Evolutionary conservation across 805 yeast genomes (phyloP), one percentile per base, ranked within the genome.

Genomic region (Candida takata): DNA sequence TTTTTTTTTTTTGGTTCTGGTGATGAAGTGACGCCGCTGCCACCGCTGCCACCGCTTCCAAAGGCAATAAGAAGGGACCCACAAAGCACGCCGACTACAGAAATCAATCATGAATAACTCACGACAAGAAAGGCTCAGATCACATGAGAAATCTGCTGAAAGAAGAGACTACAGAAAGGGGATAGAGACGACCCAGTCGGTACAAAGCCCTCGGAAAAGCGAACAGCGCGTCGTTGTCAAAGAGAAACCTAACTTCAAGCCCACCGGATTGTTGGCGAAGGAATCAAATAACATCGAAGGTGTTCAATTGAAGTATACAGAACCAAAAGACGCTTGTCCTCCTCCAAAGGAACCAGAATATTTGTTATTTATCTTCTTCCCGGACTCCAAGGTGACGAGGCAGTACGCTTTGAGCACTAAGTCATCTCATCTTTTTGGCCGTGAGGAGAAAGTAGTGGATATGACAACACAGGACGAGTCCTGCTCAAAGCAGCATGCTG

Each of bases 401-500:
- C 54, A 49, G 20, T 46, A 45, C 31, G 40, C 48, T 4, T 43
- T 65, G 24, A 48, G 44, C 26, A 46, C 38, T 1, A 59, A 51
- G 25, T 54, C 59, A 15, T 47, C 34, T 20, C 58, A 54, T 29
- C 41, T 65, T 10, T 42, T 68, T 6, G 74, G 74, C 0, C 46
- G 72, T 25, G 61, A 54, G 26, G 45, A 35, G 6, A 47, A 49
- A 19, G 48, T 66, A 1, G 65, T 61, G 12, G 68, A 68, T 42
- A 54, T 67, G 3, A 43, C 46, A 19, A 52, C 66, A 2, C 57
- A 57, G 6, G 58, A 61, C 31, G 58, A 54, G 19, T 50, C 61
- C 1, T 62, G 68, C 34, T 65, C 72, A 0, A 62, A 63, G 32
- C 73, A 70, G 44, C 77, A 71, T 44, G 73, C 74, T 15, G 75